Conservation (phyloP, 768 basidiomycete genomes). For the Mycena rosella region DNA sequence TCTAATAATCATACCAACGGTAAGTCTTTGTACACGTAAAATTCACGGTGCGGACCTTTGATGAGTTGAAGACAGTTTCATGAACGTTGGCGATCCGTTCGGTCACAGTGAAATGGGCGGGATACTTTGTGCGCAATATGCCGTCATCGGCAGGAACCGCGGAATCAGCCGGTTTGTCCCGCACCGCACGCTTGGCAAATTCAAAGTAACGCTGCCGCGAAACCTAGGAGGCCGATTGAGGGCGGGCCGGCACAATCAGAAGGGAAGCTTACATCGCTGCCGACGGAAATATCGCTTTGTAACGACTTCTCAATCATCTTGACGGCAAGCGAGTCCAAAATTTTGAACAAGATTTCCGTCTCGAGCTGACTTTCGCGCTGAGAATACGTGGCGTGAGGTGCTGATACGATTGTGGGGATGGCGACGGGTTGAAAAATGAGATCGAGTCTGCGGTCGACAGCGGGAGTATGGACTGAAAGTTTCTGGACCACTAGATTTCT, state of each 20-base stretch:
- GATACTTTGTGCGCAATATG: not conserved
- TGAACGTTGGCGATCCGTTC: constrained; percentile 8
- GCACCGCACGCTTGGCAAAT: not conserved
- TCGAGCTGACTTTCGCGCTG: not conserved
- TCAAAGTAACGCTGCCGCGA: constrained; percentile 1
- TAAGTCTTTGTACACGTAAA: too few relatives aligned
- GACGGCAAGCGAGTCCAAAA: constrained; percentile 1
- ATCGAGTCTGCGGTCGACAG: constrained; percentile 21
- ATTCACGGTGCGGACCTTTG: not conserved
- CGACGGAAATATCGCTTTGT: not conserved
- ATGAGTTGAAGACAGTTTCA: not conserved
- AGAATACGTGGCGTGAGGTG: not conserved
- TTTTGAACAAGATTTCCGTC: not conserved
- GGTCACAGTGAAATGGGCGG: constrained; percentile 18
- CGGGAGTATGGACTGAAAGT: constrained; percentile 1
- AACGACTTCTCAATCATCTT: constrained; percentile 11
- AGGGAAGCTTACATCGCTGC: not conserved
- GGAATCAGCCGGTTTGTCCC: too few relatives aligned
- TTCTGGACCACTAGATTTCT: constrained; percentile 15
- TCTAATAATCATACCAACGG: not conserved
- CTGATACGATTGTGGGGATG: not conserved
- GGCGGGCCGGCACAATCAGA: not conserved
- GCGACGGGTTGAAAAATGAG: constrained; percentile 20
- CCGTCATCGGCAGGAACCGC: too few relatives aligned
- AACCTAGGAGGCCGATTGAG: not conserved